These are phyloP conservation scores for Lactuca sativa DNA, from an alignment of 129 eudicot genomes.

Conservation along the genomic window DNA sequence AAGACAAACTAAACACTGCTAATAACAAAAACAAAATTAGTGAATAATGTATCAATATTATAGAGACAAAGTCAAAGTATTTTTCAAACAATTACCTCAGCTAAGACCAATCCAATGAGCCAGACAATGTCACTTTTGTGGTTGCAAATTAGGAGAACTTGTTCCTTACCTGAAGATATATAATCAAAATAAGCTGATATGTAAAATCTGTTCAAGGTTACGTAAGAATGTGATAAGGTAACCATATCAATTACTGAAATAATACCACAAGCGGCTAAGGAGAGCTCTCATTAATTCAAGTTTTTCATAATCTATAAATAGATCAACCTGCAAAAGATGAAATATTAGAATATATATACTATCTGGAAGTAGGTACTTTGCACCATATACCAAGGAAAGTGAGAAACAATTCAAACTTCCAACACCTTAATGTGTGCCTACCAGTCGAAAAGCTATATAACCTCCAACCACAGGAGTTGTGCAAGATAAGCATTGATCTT, in stretches of 20 bases:
- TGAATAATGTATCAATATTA: background rate
- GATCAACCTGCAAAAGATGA: constrained; percentile 50
- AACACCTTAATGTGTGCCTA: constrained; percentile 91
- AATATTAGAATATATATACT: background rate
- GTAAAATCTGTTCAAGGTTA: constrained; percentile 9
- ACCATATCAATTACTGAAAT: constrained; percentile 10
- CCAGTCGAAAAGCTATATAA: constrained; percentile 91
- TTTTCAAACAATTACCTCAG: constrained; percentile 50
- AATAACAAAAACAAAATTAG: constrained; percentile 19
- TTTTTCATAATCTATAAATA: constrained; percentile 66
- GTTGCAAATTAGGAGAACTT: constrained; percentile 69
- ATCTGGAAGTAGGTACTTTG: constrained; percentile 5
- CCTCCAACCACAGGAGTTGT: constrained; percentile 71
- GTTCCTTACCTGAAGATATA: constrained; percentile 90
- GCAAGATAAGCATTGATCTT: constrained; percentile 57
- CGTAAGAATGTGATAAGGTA: background rate
- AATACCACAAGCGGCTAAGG: constrained; percentile 14
- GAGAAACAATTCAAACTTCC: constrained; percentile 2
- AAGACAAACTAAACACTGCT: constrained; percentile 86
- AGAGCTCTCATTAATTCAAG: constrained; percentile 51
- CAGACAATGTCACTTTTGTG: constrained; percentile 91
- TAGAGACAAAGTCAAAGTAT: background rate
- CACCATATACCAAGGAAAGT: background rate
- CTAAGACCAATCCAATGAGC: constrained; percentile 96
- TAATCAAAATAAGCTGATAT: constrained; percentile 15